These are phyloP conservation scores for Amaranthus tricolor DNA, from an alignment of 179 eudicot species.

Conservation along the genomic window DNA sequence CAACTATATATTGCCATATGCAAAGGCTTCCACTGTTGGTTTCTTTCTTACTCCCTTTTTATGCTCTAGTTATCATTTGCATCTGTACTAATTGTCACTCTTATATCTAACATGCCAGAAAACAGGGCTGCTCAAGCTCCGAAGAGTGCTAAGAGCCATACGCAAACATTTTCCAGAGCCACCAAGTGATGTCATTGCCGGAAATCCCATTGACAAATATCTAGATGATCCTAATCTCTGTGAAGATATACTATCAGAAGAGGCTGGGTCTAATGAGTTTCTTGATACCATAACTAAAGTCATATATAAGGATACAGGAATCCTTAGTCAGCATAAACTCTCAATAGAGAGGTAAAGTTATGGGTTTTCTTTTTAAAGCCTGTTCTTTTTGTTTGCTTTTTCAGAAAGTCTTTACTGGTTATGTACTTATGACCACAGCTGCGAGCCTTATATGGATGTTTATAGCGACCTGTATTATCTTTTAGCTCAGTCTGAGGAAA, in stretches of 20 bases:
- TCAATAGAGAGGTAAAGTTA: conserved; percentile 49
- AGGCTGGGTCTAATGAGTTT: conserved; percentile 75
- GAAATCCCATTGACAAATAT: conserved; percentile 80
- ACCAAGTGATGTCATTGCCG: conserved; percentile 67
- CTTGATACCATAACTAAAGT: conserved; percentile 54
- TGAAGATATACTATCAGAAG: conserved; percentile 89
- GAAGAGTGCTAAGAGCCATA: conserved; percentile 92
- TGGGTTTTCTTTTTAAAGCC: conserved; percentile 2
- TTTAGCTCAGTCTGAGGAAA: conserved; percentile 89
- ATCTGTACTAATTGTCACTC: not conserved
- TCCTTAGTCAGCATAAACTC: conserved; percentile 43
- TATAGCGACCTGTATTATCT: conserved; percentile 89
- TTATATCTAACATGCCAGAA: conserved; percentile 45
- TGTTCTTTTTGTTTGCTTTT: conserved; percentile 13
- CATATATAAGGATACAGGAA: conserved; percentile 56
- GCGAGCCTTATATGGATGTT: conserved; percentile 90
- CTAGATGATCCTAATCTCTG: conserved; percentile 72
- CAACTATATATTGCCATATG: conserved; percentile 91
- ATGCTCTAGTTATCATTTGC: not conserved
- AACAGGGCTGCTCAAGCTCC: conserved; percentile 82
- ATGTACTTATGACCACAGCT: conserved; percentile 48
- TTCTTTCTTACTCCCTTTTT: conserved; percentile 14
- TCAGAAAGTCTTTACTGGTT: conserved; percentile 14
- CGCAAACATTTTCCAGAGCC: conserved; percentile 96
- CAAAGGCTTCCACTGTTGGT: conserved; percentile 95